Evolutionary conservation across 768 basidiomycete genomes (phyloP), one percentile per base, ranked within the genome.

Genomic region (Mycena epipterygia): DNA sequence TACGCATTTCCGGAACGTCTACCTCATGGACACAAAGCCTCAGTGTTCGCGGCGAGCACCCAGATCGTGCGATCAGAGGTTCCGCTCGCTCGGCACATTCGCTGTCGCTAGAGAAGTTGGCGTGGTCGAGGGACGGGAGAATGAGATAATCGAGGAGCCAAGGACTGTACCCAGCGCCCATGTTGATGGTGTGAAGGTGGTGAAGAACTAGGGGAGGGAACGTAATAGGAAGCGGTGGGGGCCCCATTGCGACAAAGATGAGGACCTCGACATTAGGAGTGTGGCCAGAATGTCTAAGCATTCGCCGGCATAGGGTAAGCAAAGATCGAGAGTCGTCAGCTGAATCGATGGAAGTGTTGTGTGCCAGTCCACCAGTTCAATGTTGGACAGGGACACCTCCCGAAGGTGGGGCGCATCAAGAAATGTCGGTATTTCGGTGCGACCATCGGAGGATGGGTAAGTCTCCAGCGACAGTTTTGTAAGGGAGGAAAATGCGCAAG

Each of bases 41-140:
- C 14, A 60, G 58, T 44, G 16, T 46, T 21, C 41, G 23, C 30
- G 58, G 58, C 16, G 58, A 42, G 41, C 58, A 60, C 58, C 29
- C 29, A 11, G 58, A 60, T 5, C 58, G 39, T 11, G 23, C 23
- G 29, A 60, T 46, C 29, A 60, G 42, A n/a, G 32, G 41, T 32
- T 21, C 42, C 9, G 46, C 8, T 16, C 19, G 11, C 29, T 27
- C 41, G 25, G 42, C 39, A 19, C 27, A 44, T 21, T 30, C 27
- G 17, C n/a, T n/a, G n/a, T 1, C 14, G 41, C 2, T 29, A 21
- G 46, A 17, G 5, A 57, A n/a, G 55, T 46, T 7, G 35, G 41
- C 3, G 6, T 37, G 56, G 19, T 6, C 21, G 13, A 60, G 58
- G 35, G 41, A 3, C 6, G 58, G 58, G 30, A 60, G 41, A 44